Evolutionary conservation across 768 basidiomycete genomes (phyloP), one percentile per base, ranked within the genome.

Genomic region (Tricholoma furcatifolium): DNA sequence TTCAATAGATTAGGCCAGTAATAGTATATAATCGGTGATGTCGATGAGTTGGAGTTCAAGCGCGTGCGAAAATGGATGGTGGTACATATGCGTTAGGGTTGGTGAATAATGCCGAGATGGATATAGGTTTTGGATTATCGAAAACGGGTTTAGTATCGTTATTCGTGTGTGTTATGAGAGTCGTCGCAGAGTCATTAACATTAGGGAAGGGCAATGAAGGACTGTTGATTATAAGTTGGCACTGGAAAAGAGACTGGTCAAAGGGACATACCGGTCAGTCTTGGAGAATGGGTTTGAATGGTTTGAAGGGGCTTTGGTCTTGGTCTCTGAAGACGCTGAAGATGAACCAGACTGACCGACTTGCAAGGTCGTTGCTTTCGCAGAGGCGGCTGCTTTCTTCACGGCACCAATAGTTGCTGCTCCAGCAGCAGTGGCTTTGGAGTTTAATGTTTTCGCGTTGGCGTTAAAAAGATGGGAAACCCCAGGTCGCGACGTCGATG

Each of bases 191-290:
- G 40, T 57, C 49, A 40, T 58, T 42, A 53, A 57, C 53, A 47
- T 66, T 40, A 58, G 57, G n/a, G 47, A 66, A 53, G 46, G 65
- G 60, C 63, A 66, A 56, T 51, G 67, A 66, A 67, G 70, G 59
- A 65, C 87, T 89, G 62, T 56, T 68, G 76, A 84, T 85, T 75
- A 84, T 88, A 79, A 88, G 85, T 73, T 74, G 67, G 74, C 74
- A 82, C 77, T 71, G 63, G 66, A 65, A 43, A 48, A 58, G 49
- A 59, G 54, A 23, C 46, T 42, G 44, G 47, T 50, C 50, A 64
- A 67, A 44, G 39, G 27, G 50, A 76, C 88, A 72, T 76, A 92
- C 90, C 89, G 81, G 60, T 88, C 85, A 45, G 74, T 74, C 61
- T 76, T 75, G 43, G 74, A 77, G 49, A 82, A 81, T 6, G 69